Percentiles rank a stretch among this genome's conserved stretches.
These are phyloP conservation scores for Fusarium sp. DNA, from an alignment of 2,329 filamentous ascomycete species.

Conservation along the genomic window DNA sequence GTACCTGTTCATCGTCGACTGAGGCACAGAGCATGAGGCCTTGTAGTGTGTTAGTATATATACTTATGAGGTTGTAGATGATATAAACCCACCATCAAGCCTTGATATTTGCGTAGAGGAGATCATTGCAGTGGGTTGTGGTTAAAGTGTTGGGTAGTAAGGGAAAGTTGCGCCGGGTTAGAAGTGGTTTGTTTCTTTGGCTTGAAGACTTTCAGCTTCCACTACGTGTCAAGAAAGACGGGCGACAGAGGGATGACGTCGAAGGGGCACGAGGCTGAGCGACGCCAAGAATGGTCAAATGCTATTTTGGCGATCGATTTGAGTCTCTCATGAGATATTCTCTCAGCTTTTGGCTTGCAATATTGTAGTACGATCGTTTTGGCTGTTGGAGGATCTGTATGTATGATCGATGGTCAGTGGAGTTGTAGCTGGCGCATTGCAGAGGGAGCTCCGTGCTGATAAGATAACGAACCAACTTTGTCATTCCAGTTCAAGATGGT, in stretches of 20 bases:
- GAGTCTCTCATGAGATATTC: not conserved
- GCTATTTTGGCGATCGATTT: not conserved
- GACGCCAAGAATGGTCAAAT: not conserved
- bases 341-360: not conserved
- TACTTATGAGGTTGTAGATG: not conserved
- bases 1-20: slow-evolving; percentile 86
- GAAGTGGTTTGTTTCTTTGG: slow-evolving; percentile 17
- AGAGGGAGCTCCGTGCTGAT: slow-evolving; percentile 32
- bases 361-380: not conserved
- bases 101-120: slow-evolving; percentile 93
- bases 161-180: not conserved
- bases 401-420: slow-evolving; percentile 18
- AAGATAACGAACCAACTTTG: slow-evolving; percentile 36
- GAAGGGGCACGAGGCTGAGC: slow-evolving; percentile 9
- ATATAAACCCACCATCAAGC: slow-evolving; percentile 75
- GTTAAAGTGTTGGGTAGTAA: not conserved
- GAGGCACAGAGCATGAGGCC: slow-evolving; percentile 95
- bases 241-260: slow-evolving; percentile 26
- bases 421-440: slow-evolving; percentile 18
- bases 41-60: slow-evolving; percentile 50
- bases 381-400: not conserved
- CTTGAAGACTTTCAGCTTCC: slow-evolving; percentile 8
- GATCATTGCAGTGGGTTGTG: slow-evolving; percentile 68
- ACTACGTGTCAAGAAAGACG: slow-evolving; percentile 43
- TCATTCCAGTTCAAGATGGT: slow-evolving; percentile 3